Percentiles rank a stretch among this genome's conserved stretches.
These are phyloP conservation scores for Nyssa sinensis DNA, from an alignment of 148 eudicot species.

Conservation along the genomic window DNA sequence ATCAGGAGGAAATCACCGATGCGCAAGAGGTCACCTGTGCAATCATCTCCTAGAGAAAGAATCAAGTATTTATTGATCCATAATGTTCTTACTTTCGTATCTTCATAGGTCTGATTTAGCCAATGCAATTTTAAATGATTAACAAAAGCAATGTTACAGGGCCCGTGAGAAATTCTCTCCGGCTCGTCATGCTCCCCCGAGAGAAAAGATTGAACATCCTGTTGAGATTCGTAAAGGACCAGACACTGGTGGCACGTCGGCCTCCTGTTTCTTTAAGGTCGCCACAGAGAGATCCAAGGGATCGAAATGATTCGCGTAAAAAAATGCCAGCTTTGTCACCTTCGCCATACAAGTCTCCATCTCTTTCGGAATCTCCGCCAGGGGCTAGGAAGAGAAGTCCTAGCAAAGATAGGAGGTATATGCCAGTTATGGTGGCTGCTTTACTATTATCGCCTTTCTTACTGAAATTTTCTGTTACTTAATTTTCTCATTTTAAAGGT, in stretches of 20 bases:
- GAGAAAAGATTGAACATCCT: slow-evolving; percentile 36
- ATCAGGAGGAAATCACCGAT: slow-evolving; percentile 34
- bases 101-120: neutral
- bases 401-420: slow-evolving; percentile 48
- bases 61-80: slow-evolving; percentile 36
- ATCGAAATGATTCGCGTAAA: slow-evolving; percentile 27
- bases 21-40: slow-evolving; percentile 46
- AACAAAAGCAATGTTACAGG: slow-evolving; percentile 28
- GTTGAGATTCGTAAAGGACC: slow-evolving; percentile 24
- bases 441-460: neutral
- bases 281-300: slow-evolving; percentile 59
- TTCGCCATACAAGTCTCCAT: slow-evolving; percentile 41
- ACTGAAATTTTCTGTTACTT: neutral
- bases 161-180: slow-evolving; percentile 32
- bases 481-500: slow-evolving; percentile 18
- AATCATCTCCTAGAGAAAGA: slow-evolving; percentile 48
- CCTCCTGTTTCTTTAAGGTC: slow-evolving; percentile 56
- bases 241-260: slow-evolving; percentile 27
- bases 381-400: slow-evolving; percentile 26
- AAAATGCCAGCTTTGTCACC: slow-evolving; percentile 45
- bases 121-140: neutral
- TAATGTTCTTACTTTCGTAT: neutral
- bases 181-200: slow-evolving; percentile 28
- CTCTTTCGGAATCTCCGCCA: slow-evolving; percentile 33
- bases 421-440: neutral